These are phyloP conservation scores for Fomitopsis palustris DNA, from an alignment of 1,284 basidiomycete species.

Conservation along the genomic window DNA sequence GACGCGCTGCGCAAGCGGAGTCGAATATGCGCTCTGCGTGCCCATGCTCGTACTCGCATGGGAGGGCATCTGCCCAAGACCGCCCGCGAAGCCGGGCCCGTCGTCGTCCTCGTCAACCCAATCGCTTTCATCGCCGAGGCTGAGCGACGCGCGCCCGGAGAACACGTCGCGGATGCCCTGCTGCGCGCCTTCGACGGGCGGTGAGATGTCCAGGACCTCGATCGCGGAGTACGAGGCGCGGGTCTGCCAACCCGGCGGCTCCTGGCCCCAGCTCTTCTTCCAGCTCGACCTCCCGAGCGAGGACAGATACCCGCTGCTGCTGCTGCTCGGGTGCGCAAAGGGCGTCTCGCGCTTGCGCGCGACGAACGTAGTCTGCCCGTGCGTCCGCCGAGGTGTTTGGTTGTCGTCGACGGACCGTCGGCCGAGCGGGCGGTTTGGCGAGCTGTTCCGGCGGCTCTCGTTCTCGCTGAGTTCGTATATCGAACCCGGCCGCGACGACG, in stretches of 20 bases:
- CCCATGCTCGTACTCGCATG: constrained; percentile 23
- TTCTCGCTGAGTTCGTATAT: constrained; percentile 71
- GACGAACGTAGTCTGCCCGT: constrained; percentile 54
- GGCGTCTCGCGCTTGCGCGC: constrained; percentile 72
- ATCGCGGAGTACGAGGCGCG: constrained; percentile 65
- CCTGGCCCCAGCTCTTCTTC: constrained; percentile 84
- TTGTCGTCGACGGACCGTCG: constrained; percentile 46
- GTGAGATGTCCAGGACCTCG: constrained; percentile 67
- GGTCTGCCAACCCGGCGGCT: constrained; percentile 80
- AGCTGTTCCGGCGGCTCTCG: constrained; percentile 50
- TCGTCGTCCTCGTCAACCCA: constrained; percentile 87
- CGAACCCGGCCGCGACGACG: constrained; percentile 70
- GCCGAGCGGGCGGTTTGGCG: constrained; percentile 44
- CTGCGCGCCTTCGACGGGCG: constrained; percentile 41
- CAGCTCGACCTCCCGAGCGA: constrained; percentile 70
- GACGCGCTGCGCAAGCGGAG: background rate
- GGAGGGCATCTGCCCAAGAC: constrained; percentile 66
- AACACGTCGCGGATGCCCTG: constrained; percentile 70
- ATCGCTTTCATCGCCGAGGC: constrained; percentile 70
- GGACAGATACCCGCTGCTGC: constrained; percentile 33
- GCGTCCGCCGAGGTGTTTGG: constrained; percentile 38
- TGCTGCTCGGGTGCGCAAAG: constrained; percentile 52
- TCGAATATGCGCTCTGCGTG: constrained; percentile 14
- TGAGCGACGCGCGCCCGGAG: constrained; percentile 57
- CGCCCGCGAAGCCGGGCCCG: constrained; percentile 66